phyloP scores from a whole-genome alignment of 495 filamentous ascomycete genomes.

The Acidiella bohemica region DNA sequence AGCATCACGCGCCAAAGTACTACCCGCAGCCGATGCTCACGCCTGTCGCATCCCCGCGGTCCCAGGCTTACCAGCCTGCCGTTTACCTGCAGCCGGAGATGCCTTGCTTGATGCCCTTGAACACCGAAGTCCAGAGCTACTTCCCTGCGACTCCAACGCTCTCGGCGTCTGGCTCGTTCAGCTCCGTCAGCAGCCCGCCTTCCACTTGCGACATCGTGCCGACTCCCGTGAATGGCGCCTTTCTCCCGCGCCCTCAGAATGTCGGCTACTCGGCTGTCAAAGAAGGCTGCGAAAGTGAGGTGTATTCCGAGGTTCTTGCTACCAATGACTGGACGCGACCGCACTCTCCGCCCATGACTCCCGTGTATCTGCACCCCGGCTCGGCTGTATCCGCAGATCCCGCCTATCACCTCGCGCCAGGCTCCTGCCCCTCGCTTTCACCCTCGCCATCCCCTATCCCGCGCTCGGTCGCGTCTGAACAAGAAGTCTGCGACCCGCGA shows the following conservation, averaged over 20 bases:
- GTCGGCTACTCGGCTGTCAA: constrained; percentile 51
- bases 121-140: constrained; percentile 63
- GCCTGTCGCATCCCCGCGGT: constrained; percentile 65
- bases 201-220: constrained; percentile 61
- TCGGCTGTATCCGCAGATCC: constrained; percentile 39
- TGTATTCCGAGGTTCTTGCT: constrained; percentile 61
- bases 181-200: constrained; percentile 75
- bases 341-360: constrained; percentile 76
- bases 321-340: constrained; percentile 62
- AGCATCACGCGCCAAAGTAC: constrained; percentile 37
- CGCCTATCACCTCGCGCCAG: constrained; percentile 58
- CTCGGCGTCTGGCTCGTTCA: constrained; percentile 55
- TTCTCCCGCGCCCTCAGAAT: constrained; percentile 58
- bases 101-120: constrained; percentile 49
- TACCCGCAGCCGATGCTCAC: constrained; percentile 54
- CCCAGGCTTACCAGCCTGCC: constrained; percentile 60
- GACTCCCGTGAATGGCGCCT: constrained; percentile 69
- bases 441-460: constrained; percentile 71
- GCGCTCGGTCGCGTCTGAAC: constrained; percentile 50
- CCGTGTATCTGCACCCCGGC: constrained; percentile 34
- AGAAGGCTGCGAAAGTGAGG: constrained; percentile 63
- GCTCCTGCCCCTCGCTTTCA: constrained; percentile 74
- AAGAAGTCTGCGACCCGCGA: constrained; percentile 86
- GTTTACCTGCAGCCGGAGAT: constrained; percentile 53
- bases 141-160: constrained; percentile 83